A percentile compares a stretch with the other conserved stretches of the same genome.
Evolutionary conservation across 2,329 filamentous ascomycete genomes (phyloP).

Genomic region (Arthrobotrys conoides): DNA sequence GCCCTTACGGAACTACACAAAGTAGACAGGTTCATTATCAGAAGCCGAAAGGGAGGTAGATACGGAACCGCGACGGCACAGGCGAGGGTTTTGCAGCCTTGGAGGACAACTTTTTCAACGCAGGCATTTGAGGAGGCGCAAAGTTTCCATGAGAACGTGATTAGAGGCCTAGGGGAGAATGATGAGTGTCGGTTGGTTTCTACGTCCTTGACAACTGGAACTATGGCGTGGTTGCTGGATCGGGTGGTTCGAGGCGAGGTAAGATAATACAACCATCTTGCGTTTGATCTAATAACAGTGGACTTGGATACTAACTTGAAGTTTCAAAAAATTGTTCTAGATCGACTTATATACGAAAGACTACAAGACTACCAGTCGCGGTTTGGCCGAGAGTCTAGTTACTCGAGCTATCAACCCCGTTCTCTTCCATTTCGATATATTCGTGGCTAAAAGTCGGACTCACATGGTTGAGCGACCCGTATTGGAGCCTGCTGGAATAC

Average conservation of each 20-base stretch:
- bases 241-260: conserved; percentile 54
- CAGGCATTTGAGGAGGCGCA: conserved; percentile 49
- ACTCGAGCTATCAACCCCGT: conserved; percentile 56
- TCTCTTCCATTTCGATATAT: conserved; percentile 55
- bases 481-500: conserved; percentile 34
- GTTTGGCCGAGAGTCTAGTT: conserved; percentile 44
- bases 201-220: conserved; percentile 34
- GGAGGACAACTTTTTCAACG: conserved; percentile 47
- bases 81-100: conserved; percentile 51
- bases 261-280: background rate
- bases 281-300: background rate
- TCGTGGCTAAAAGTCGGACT: conserved; percentile 10
- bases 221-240: conserved; percentile 56
- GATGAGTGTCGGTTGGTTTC: conserved; percentile 39
- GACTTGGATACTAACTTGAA: conserved; percentile 3
- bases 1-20: conserved; percentile 51
- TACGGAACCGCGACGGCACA: conserved; percentile 57
- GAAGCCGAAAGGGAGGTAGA: conserved; percentile 44
- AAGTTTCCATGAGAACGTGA: conserved; percentile 31
- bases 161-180: background rate
- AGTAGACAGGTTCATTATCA: conserved; percentile 51
- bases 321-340: conserved; percentile 18
- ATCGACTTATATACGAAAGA: conserved; percentile 53
- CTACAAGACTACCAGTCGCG: conserved; percentile 37
- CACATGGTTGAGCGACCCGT: conserved; percentile 22